Evolutionary conservation across 2,329 filamentous ascomycete species (phyloP), one percentile per base, ranked within the genome.

Genomic region (Pyrenochaeta sp.): DNA sequence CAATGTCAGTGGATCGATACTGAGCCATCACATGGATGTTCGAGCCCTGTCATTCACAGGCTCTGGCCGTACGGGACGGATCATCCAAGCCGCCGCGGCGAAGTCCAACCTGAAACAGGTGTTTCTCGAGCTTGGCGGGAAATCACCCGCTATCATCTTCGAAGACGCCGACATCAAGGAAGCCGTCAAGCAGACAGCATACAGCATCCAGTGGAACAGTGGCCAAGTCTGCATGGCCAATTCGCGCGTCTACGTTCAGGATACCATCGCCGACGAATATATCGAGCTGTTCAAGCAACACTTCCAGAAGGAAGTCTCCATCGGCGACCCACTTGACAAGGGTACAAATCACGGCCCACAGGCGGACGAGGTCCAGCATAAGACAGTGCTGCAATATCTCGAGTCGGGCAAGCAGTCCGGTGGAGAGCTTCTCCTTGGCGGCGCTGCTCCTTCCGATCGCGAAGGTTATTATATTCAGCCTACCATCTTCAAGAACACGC

Each of bases 11-110:
- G 88, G 94, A 77, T 93, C 92, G 75, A 90, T 94, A 72, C 59
- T 76, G 1, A 86, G 93, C 43, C 91, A 93, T 69, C 90, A 91
- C 72, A 91, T 91, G 50, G 84, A 86, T 59, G 91, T 95, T 81
- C 93, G 93, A 83, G 91, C 91, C 54, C 85, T 95, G 70, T 90
- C 87, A 73, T 95, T 95, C 71, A 91, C 94, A 40, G 91, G 91
- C 62, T 88, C 90, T 75, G 93, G 93, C 81, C 90, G 91, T 81
- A 92, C 91, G 3, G 91, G 91, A 69, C 90, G 93, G 78, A 92
- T 94, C 79, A 94, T 95, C 75, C 94, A 89, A 64, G 72, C 68
- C 78, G 80, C 82, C 56, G 86, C 90, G 50, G 91, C 89, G 40
- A 91, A 90, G 3, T 91, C 90, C 66, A 92, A 94, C 71, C 90